Evolutionary conservation across 2,329 filamentous ascomycete genomes (phyloP).

Genomic region (Tolypocladium sp.): DNA sequence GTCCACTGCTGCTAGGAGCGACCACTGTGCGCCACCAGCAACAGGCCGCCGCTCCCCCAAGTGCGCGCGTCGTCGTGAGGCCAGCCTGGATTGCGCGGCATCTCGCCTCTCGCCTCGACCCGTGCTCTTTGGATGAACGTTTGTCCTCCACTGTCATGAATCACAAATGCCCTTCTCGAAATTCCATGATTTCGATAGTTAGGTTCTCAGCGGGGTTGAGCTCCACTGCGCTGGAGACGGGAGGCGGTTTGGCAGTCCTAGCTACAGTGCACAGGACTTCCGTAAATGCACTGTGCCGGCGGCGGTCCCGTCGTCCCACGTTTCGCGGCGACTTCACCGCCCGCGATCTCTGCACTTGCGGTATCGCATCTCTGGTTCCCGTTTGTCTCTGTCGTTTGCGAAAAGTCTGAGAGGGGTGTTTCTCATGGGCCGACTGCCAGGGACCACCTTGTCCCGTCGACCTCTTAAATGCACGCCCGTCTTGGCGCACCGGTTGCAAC

Average conservation of each 20-base stretch:
- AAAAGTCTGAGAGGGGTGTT: neutral
- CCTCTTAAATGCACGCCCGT: neutral
- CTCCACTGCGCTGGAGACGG: neutral
- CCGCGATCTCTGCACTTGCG: neutral
- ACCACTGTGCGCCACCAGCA: neutral
- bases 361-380: neutral
- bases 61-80: neutral
- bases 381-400: neutral
- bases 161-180: neutral
- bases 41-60: neutral
- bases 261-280: neutral
- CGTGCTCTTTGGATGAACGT: neutral
- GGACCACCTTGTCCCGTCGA: neutral
- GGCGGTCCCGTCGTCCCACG: neutral
- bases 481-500: neutral
- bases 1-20: neutral
- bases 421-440: neutral
- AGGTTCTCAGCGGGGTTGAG: neutral
- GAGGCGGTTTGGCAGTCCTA: neutral
- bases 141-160: neutral
- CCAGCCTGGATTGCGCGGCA: neutral
- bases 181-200: neutral
- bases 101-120: neutral
- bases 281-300: neutral
- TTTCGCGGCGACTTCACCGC: neutral